phyloP scores from a whole-genome alignment of 306 rosid species.

The Comarum palustre region DNA sequence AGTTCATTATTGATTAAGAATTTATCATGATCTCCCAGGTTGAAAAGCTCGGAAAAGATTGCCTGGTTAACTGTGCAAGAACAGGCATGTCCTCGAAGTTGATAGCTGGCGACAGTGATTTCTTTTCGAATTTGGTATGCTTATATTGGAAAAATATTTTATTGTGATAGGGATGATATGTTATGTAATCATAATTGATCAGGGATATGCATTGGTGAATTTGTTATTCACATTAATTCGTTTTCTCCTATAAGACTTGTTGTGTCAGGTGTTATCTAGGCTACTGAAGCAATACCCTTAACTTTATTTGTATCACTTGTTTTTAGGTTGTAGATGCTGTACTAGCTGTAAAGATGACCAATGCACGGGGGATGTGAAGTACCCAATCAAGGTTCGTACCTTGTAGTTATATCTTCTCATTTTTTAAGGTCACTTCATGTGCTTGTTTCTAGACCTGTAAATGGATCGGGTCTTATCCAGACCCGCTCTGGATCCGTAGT shows the following conservation, averaged over 20 bases:
- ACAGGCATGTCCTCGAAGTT: conserved; percentile 99
- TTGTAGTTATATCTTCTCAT: conserved; percentile 22
- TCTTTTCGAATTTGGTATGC: conserved; percentile 87
- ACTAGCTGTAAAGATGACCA: conserved; percentile 87
- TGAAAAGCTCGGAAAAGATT: conserved; percentile 90
- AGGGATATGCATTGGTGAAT: neutral
- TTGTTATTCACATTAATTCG: neutral
- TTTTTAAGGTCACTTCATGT: conserved; percentile 15
- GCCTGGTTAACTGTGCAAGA: conserved; percentile 86
- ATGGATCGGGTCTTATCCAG: no score
- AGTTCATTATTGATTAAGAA: conserved; percentile 13
- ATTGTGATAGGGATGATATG: neutral
- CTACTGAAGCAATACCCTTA: neutral
- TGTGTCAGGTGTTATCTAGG: neutral
- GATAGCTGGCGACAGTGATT: conserved; percentile 90
- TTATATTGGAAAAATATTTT: conserved; percentile 1
- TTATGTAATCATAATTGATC: neutral
- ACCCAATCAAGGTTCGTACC: conserved; percentile 91
- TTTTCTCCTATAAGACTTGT: neutral
- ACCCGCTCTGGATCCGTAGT: no score
- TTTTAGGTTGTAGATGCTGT: conserved; percentile 92
- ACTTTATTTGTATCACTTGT: conserved; percentile 13
- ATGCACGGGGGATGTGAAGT: conserved; percentile 78
- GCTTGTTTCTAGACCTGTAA: neutral
- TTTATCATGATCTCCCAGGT: conserved; percentile 45